phyloP scores from a whole-genome alignment of 495 filamentous ascomycete genomes.

The Tuber brumale region DNA sequence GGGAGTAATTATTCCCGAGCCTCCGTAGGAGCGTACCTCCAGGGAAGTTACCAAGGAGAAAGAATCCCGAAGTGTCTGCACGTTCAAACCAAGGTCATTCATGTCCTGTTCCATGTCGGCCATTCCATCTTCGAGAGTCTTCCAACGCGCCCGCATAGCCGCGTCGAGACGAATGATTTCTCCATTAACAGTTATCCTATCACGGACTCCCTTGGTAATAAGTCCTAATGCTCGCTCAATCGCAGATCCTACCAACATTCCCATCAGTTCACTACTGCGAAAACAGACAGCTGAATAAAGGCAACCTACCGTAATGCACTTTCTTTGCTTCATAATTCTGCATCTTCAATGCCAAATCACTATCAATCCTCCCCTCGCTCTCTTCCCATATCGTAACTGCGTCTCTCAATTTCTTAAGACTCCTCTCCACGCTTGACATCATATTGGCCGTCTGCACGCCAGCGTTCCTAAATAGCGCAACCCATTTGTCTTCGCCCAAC shows the following conservation, averaged over 20 bases:
- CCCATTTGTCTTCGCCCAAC: constrained; percentile 90
- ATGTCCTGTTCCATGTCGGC: constrained; percentile 64
- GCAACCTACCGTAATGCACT: constrained; percentile 62
- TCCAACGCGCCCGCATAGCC: constrained; percentile 73
- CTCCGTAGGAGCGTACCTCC: constrained; percentile 63
- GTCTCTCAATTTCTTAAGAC: constrained; percentile 73
- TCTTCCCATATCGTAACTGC: constrained; percentile 45
- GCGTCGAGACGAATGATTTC: constrained; percentile 78
- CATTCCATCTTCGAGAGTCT: constrained; percentile 67
- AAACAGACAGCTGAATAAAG: constrained; percentile 23
- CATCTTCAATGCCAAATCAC: constrained; percentile 68
- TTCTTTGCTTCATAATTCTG: constrained; percentile 95
- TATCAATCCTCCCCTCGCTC: constrained; percentile 51
- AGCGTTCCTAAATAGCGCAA: constrained; percentile 89
- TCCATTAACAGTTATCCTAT: constrained; percentile 87
- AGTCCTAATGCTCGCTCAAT: constrained; percentile 84
- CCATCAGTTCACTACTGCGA: constrained; percentile 20
- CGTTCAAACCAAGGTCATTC: constrained; percentile 63
- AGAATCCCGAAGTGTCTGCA: constrained; percentile 80
- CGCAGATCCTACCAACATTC: constrained; percentile 55
- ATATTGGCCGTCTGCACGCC: constrained; percentile 87
- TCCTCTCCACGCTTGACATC: constrained; percentile 84
- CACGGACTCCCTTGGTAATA: constrained; percentile 85
- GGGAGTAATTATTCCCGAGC: constrained; percentile 69
- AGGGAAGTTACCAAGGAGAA: constrained; percentile 86